Evolutionary conservation across 345 rosid genomes (phyloP), one percentile per base, ranked within the genome.

Genomic region (Cardamine chenopodiifolia): DNA sequence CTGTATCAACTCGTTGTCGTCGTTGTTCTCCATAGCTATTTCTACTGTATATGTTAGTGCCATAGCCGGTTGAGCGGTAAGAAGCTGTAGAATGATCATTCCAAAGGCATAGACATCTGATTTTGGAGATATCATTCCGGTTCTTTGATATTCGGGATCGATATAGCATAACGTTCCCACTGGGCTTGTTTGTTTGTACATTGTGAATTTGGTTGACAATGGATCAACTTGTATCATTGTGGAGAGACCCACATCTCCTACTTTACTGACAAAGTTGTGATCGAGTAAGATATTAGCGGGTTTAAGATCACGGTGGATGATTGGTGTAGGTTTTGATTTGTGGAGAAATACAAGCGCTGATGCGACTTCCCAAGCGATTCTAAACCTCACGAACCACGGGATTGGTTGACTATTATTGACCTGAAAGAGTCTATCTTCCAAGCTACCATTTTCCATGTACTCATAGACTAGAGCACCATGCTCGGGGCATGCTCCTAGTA

Each of bases 111-210:
- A 94, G 14, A 90, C 85, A 61, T 94, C 98, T 0, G 96, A 89
- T 60, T 87, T 85, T 19, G 87, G 83, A 59, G 91, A 88, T 79
- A 91, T 63, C 73, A 75, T 25, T n/a, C 98, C 98, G 0, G 85
- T 94, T 74, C 97, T 73, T 69, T 91, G 98, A 74, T 94, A 91
- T 81, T 94, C 97, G 0, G 98, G 98, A 68, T 94, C 98, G 3
- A 91, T 87, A 42, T 94, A 94, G 81, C 93, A 87, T 22, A 88
- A 73, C 3, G 98, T 91, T 48, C 98, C 98, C 8, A 86, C 96
- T 0, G 89, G 94, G n/a, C 82, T 88, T 15, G 92, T 88, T 50
- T 87, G 86, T 57, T 78, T 85, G 74, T 62, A 78, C 69, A 66
- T 69, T n/a, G 85, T 71, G 63, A 86, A 76, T 25, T 71, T 26